A percentile compares a stretch with the other conserved stretches of the same genome.
Evolutionary conservation across 805 yeast species (phyloP).

Genomic region (Vanderwaltozyma yarrowii): DNA sequence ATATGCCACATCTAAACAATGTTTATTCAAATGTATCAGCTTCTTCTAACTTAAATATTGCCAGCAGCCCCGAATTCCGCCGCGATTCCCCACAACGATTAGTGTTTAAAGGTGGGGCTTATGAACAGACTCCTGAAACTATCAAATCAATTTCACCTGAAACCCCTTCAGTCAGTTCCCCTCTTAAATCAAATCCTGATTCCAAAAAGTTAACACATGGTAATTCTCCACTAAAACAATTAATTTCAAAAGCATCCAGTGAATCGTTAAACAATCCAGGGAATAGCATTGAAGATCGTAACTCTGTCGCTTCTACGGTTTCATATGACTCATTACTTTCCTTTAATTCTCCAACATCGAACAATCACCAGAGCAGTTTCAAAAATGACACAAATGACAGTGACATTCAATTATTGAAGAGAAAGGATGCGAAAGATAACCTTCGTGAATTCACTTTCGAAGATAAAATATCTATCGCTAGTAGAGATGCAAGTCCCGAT

Average conservation of each 20-base stretch:
- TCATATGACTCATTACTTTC: constrained; percentile 9
- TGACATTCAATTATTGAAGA: constrained; percentile 30
- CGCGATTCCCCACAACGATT: constrained; percentile 13
- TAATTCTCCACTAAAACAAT: constrained; percentile 12
- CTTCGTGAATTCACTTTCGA: constrained; percentile 38
- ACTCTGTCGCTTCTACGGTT: not conserved
- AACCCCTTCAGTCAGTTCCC: not conserved
- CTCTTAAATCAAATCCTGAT: not conserved
- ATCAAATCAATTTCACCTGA: no score
- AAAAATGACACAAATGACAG: constrained; percentile 1
- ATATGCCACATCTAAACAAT: constrained; percentile 6
- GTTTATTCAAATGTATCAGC: not conserved
- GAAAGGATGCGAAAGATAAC: constrained; percentile 41
- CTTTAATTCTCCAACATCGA: not conserved
- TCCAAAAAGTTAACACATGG: constrained; percentile 1
- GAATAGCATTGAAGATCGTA: not conserved
- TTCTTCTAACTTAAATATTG: not conserved
- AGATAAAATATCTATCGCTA: not conserved
- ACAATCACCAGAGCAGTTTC: not conserved
- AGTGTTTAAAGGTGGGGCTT: not conserved
- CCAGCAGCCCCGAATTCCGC: not conserved
- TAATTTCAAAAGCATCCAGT: constrained; percentile 4
- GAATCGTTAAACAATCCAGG: not conserved
- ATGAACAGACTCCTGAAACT: not conserved
- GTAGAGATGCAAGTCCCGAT: no score